These are phyloP conservation scores for Suhomyces canberraensis DNA, from an alignment of 805 yeast species.

Conservation along the genomic window DNA sequence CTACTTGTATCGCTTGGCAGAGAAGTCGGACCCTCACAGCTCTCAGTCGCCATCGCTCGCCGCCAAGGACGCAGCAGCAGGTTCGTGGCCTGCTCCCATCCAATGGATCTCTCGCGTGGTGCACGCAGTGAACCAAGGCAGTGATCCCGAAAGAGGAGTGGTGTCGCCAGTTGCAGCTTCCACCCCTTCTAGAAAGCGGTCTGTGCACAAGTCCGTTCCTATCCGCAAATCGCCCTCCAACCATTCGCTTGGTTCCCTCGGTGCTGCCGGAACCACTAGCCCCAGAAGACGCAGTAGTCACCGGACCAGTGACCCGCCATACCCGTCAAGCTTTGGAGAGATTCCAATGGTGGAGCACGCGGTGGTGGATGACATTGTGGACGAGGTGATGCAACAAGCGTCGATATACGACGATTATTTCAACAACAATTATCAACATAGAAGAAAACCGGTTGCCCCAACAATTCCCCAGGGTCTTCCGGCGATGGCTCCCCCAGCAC, in stretches of 20 bases:
- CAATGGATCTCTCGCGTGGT: not conserved
- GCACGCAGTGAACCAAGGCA: not conserved
- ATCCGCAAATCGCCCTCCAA: slow-evolving; percentile 3
- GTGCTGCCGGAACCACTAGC: not conserved
- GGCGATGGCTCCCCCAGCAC: not conserved
- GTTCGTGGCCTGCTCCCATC: not conserved
- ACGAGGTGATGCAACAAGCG: not conserved
- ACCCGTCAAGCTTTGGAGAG: slow-evolving; percentile 3
- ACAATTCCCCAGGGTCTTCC: too few species aligned
- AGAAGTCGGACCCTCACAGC: not conserved
- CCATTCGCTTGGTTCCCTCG: slow-evolving; percentile 1
- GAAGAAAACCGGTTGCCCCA: not conserved
- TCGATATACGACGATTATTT: slow-evolving; percentile 7
- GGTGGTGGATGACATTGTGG: slow-evolving; percentile 1
- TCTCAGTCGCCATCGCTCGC: not conserved
- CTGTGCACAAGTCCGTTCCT: not conserved
- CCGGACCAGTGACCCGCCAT: slow-evolving; percentile 5
- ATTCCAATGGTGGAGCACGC: slow-evolving; percentile 1
- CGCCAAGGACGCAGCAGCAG: not conserved
- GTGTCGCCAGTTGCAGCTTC: not conserved
- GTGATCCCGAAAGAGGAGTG: not conserved
- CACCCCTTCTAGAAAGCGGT: not conserved
- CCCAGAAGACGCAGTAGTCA: slow-evolving; percentile 3
- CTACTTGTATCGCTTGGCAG: slow-evolving; percentile 1
- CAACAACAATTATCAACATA: not conserved